Evolutionary conservation across 2,329 filamentous ascomycete genomes (phyloP).

Genomic region (Fusarium brachygibbosum): DNA sequence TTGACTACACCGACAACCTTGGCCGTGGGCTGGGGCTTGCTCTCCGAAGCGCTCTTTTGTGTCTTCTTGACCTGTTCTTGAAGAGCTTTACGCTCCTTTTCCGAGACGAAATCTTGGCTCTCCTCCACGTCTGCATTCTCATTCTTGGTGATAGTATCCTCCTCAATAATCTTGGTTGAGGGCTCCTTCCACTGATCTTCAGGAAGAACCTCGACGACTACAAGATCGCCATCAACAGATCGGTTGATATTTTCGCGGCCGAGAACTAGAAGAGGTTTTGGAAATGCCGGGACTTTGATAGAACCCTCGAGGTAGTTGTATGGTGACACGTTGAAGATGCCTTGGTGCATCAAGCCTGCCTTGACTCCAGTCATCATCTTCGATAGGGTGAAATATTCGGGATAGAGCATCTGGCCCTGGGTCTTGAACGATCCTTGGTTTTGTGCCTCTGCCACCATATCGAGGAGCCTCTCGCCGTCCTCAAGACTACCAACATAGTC

Average conservation of each 20-base stretch:
- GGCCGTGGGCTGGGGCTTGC: slow-evolving; percentile 88
- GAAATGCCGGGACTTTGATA: slow-evolving; percentile 89
- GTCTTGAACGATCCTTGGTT: slow-evolving; percentile 75
- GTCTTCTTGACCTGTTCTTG: slow-evolving; percentile 92
- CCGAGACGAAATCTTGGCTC: slow-evolving; percentile 81
- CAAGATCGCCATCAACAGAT: slow-evolving; percentile 89
- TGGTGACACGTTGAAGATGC: slow-evolving; percentile 93
- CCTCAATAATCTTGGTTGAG: slow-evolving; percentile 95
- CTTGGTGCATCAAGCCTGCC: slow-evolving; percentile 89
- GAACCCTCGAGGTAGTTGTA: slow-evolving; percentile 98
- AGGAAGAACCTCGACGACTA: slow-evolving; percentile 92
- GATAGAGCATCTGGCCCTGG: slow-evolving; percentile 79
- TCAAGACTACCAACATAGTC: slow-evolving; percentile 89
- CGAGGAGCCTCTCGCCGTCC: slow-evolving; percentile 85
- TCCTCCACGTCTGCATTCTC: slow-evolving; percentile 92
- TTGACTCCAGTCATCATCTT: slow-evolving; percentile 96
- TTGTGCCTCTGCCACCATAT: slow-evolving; percentile 90
- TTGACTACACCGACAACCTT: slow-evolving; percentile 93
- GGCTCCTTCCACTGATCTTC: slow-evolving; percentile 98
- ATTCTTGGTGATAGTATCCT: slow-evolving; percentile 90
- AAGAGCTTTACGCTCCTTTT: slow-evolving; percentile 86
- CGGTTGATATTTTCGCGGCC: slow-evolving; percentile 97
- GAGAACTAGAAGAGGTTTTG: slow-evolving; percentile 87
- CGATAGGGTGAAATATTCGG: slow-evolving; percentile 89
- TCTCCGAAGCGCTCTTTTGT: slow-evolving; percentile 82